Percentiles rank a stretch among this genome's conserved stretches.
phyloP scores from a whole-genome alignment of 768 basidiomycete genomes.

The Pulveroboletus sp. region DNA sequence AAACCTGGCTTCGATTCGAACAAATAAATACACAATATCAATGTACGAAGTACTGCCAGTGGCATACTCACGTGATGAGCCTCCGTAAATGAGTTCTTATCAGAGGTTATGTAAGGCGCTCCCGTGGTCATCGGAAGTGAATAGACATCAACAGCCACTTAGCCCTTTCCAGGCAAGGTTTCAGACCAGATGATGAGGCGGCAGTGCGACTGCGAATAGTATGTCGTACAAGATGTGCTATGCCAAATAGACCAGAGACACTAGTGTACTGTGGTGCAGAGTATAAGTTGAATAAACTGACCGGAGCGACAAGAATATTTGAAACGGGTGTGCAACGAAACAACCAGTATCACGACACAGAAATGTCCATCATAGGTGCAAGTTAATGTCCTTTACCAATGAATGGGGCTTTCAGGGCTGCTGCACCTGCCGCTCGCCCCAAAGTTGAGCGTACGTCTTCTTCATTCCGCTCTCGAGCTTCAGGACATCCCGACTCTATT shows the following conservation, averaged over 20 bases:
- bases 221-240: slow-evolving; percentile 8
- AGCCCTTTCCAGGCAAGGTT: no score
- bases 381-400: slow-evolving; percentile 5
- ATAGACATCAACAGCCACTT: no score
- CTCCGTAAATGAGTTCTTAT: no score
- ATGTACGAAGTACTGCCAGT: no score
- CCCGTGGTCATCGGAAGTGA: no score
- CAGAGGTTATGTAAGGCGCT: no score
- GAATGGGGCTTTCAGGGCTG: slow-evolving; percentile 12
- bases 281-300: slow-evolving; percentile 8
- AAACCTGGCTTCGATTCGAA: no score
- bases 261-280: slow-evolving; percentile 7
- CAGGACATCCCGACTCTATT: slow-evolving; percentile 2
- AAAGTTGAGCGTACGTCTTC: slow-evolving; percentile 24
- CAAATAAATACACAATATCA: no score
- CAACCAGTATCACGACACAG: neutral
- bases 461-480: slow-evolving; percentile 8
- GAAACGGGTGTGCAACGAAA: neutral
- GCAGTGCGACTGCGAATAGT: neutral
- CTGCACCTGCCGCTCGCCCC: slow-evolving; percentile 25
- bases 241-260: slow-evolving; percentile 4
- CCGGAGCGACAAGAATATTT: slow-evolving; percentile 9
- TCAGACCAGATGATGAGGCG: neutral
- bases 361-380: neutral
- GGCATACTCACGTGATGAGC: no score